Conservation (phyloP, 2,329 filamentous ascomycete species). For the Hymenoscyphus linearis region DNA sequence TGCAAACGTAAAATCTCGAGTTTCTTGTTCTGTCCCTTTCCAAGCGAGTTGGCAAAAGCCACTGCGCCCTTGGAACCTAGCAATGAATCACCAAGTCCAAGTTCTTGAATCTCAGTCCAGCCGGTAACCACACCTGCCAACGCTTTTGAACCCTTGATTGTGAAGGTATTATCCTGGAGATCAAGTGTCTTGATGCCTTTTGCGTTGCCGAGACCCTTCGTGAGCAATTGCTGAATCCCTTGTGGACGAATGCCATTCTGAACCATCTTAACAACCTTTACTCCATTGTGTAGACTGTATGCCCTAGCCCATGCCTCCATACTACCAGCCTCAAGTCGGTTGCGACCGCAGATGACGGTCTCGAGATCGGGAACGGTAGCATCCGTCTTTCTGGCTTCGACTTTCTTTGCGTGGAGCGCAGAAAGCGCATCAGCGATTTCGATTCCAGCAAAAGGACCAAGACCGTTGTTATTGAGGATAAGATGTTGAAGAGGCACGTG, state of each 20-base stretch:
- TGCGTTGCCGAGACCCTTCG: slow-evolving; percentile 69
- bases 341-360: slow-evolving; percentile 95
- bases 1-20: slow-evolving; percentile 79
- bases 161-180: slow-evolving; percentile 97
- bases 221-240: slow-evolving; percentile 77
- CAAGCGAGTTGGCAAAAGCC: slow-evolving; percentile 67
- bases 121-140: slow-evolving; percentile 67
- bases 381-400: slow-evolving; percentile 65
- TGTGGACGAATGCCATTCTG: slow-evolving; percentile 97
- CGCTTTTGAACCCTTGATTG: slow-evolving; percentile 69
- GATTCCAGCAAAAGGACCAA: slow-evolving; percentile 86
- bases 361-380: slow-evolving; percentile 76
- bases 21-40: slow-evolving; percentile 69
- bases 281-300: slow-evolving; percentile 74
- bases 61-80: slow-evolving; percentile 72
- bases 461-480: slow-evolving; percentile 96
- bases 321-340: slow-evolving; percentile 89
- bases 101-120: slow-evolving; percentile 73
- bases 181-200: slow-evolving; percentile 70
- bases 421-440: slow-evolving; percentile 84
- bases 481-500: slow-evolving; percentile 90
- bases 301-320: slow-evolving; percentile 94
- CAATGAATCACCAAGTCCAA: slow-evolving; percentile 85
- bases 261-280: slow-evolving; percentile 91
- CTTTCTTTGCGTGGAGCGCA: slow-evolving; percentile 78